phyloP scores from a whole-genome alignment of 495 filamentous ascomycete species.

The Penicillium tannophilum region DNA sequence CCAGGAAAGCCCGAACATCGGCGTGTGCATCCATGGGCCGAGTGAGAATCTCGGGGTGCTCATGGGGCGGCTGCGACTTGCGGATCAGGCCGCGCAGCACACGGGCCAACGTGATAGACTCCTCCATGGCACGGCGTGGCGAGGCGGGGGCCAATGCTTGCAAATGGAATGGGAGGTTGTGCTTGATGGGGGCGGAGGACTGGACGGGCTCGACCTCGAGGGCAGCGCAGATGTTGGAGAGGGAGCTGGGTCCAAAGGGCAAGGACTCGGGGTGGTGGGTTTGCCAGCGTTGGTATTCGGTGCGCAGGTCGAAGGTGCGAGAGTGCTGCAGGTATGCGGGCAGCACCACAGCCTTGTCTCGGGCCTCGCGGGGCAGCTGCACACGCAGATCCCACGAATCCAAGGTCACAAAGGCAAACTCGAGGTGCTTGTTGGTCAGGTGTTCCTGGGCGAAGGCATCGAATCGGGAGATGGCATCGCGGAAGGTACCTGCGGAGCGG shows the following conservation, averaged over 20 bases:
- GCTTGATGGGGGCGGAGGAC: constrained; percentile 95
- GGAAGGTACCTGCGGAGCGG: constrained; percentile 91
- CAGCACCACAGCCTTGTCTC: constrained; percentile 95
- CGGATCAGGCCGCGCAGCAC: constrained; percentile 89
- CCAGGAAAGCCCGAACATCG: constrained; percentile 94
- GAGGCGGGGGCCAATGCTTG: constrained; percentile 95
- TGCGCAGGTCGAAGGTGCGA: constrained; percentile 91
- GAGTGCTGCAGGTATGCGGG: constrained; percentile 98
- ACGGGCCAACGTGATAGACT: constrained; percentile 89
- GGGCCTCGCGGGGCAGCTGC: constrained; percentile 93
- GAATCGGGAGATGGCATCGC: constrained; percentile 93
- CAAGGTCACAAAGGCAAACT: constrained; percentile 97
- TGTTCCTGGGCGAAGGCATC: constrained; percentile 90
- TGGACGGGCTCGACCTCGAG: constrained; percentile 97
- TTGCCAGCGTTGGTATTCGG: constrained; percentile 98
- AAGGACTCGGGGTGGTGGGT: constrained; percentile 96
- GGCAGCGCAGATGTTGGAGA: constrained; percentile 96
- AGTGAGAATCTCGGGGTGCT: constrained; percentile 90
- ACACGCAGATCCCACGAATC: constrained; percentile 99
- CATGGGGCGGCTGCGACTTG: constrained; percentile 91
- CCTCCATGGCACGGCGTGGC: constrained; percentile 96
- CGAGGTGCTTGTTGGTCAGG: constrained; percentile 77
- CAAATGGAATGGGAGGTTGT: constrained; percentile 96
- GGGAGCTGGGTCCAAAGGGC: constrained; percentile 90
- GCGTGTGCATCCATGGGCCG: constrained; percentile 95